Base-by-base conservation (phyloP, 176 grass and related monocot genomes). In the Cenchrus fungigraminus region DNA sequence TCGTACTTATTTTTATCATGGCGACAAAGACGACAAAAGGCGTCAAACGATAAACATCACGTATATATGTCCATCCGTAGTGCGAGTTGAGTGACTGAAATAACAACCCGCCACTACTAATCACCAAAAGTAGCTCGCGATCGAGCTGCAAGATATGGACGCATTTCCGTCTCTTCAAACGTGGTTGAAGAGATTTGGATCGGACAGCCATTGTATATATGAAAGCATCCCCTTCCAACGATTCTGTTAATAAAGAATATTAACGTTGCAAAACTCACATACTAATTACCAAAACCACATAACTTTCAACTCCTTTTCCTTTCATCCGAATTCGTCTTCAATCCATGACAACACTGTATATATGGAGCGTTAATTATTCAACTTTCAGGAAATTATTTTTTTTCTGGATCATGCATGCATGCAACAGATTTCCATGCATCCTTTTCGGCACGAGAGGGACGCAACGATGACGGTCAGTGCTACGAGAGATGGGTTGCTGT, bases 371-470 rank as follows among this genome's bases (percentile, higher is more conserved):
- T 32, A 32, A 32, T 32, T 32, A 32, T 32, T 32, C 31, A 32
- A 2, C 2, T 32, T 32, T 32, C 31, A 17, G 15, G 32, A 12
- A 56, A 76, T 45, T 56, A 57, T 66, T 44, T 9, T 45, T 44
- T 5, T 31, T 4, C 1, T 2, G 47, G 31, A 32, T 1, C 31
- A 32, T 32, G 31, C 31, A 32, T 32, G 31, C 44, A 45, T 8
- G 5, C 6, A 65, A 65, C 32, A 65, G 4, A 45, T 74, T 25
- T 70, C 31, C 46, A 28, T 28, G 59, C 8, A 64, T 34, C 4
- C 65, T 29, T 65, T 65, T 55, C 9, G 31, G 45, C 45, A 44
- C 52, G 84, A 79, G 9, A 86, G 66, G 4, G 74, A 85, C 83
- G 6, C 19, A 15, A 45, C 74, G 22, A 40, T 16, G 16, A 16